Evolutionary conservation across 441 rosid species (phyloP).

Genomic region (Mallotus japonicus): DNA sequence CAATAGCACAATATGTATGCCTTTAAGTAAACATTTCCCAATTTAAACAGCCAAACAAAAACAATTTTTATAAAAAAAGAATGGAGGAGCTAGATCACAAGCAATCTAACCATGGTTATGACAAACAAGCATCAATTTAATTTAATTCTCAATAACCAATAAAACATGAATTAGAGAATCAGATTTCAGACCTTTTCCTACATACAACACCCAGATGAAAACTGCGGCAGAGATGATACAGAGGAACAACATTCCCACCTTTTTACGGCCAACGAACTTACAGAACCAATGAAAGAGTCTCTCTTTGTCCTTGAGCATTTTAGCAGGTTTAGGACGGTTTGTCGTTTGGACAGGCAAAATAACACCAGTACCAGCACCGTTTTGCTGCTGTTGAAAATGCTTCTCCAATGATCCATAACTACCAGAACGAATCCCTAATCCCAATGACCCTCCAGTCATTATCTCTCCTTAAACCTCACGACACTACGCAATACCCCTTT

Average conservation of each 20-base stretch:
- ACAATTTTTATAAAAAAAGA: background rate
- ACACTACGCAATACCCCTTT: constrained; percentile 34
- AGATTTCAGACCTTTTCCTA: constrained; percentile 74
- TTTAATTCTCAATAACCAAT: background rate
- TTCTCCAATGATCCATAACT: constrained; percentile 93
- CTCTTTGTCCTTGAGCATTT: constrained; percentile 85
- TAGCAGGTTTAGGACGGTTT: constrained; percentile 59
- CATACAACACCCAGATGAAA: constrained; percentile 73
- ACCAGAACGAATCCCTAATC: constrained; percentile 64
- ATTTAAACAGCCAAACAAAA: constrained; percentile 7
- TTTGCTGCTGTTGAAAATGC: constrained; percentile 49
- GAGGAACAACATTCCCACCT: constrained; percentile 89
- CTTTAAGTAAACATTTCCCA: background rate
- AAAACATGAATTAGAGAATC: constrained; percentile 15
- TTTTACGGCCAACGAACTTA: constrained; percentile 87
- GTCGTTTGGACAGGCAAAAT: constrained; percentile 51
- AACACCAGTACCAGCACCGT: constrained; percentile 13
- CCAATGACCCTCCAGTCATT: constrained; percentile 83
- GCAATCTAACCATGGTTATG: background rate
- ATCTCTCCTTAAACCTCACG: constrained; percentile 34
- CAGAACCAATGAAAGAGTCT: constrained; percentile 74
- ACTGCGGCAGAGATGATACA: constrained; percentile 74
- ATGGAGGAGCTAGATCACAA: background rate
- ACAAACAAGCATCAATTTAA: constrained; percentile 1
- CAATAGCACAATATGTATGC: background rate